A percentile compares a stretch with the other conserved stretches of the same genome.
phyloP scores from a whole-genome alignment of 2,329 filamentous ascomycete genomes.

The Leptodontidium sp. region DNA sequence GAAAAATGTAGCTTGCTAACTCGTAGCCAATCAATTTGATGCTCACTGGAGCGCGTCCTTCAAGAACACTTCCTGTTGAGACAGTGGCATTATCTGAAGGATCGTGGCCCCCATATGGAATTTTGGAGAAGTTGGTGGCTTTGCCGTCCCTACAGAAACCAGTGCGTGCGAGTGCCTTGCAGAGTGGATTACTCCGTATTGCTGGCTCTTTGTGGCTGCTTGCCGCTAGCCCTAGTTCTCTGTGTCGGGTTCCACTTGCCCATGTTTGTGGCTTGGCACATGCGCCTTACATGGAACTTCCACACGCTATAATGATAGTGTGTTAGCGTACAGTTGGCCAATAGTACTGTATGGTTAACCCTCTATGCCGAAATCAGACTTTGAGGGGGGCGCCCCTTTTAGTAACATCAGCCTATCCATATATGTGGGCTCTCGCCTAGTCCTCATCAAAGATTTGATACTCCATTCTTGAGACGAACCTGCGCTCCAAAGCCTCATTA shows the following conservation, averaged over 20 bases:
- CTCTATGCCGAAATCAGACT: background rate
- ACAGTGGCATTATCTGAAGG: background rate
- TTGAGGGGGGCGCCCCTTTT: background rate
- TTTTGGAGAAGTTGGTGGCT: too few species aligned
- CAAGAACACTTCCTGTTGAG: background rate
- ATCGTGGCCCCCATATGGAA: background rate
- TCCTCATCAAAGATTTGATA: background rate
- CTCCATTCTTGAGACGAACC: background rate
- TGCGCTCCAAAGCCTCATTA: background rate
- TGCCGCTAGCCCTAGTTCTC: too few species aligned
- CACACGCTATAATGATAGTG: background rate
- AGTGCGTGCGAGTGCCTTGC: background rate
- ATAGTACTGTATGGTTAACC: background rate
- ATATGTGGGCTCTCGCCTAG: background rate
- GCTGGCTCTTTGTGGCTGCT: too few species aligned
- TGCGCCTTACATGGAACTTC: background rate
- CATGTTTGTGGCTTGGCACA: too few species aligned
- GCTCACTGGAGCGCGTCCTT: background rate
- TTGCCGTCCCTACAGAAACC: background rate
- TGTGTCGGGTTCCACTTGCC: too few species aligned
- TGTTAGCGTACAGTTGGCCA: background rate
- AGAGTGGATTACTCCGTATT: too few species aligned
- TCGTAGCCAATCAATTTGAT: background rate
- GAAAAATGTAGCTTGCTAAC: background rate
- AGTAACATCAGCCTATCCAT: background rate